Evolutionary conservation across 768 basidiomycete genomes (phyloP), one percentile per base, ranked within the genome.

Genomic region (Mycena galopus): DNA sequence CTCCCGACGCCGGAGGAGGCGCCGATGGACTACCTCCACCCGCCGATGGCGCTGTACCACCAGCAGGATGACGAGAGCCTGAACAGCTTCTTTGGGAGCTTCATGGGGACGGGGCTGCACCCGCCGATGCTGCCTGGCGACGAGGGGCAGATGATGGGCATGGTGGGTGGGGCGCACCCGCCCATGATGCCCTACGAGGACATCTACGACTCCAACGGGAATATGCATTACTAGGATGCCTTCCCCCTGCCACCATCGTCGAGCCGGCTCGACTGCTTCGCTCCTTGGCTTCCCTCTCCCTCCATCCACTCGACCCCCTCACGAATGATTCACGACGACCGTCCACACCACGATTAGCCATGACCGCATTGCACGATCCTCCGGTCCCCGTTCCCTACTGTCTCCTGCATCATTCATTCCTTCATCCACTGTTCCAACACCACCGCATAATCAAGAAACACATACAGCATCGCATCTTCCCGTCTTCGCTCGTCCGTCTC

Each of bases 21-120:
- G 23, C 88, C 90, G 21, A 92, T 93, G 91, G 92, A 94, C 75
- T 94, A 89, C 73, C 83, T 93, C 8, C 92, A 94, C 67, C 88
- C 88, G 33, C 89, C 90, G 11, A 84, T 90, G 86, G 82, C 87
- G 53, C 39, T 30, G 32, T 44, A 61, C 60, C 19, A 37, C 16
- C 53, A 62, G 58, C 82, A 88, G n/a, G 92, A 93, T 55, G 93
- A 94, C 60, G 92, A 92, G 25, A 86, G 84, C 68, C 80, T 94
- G 50, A 66, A 44, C 64, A 66, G 19, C 32, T 88, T 88, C 67
- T 84, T 85, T 4, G 47, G 42, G 25, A 80, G 86, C 17, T 89
- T 89, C 65, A 77, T 89, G 53, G 19, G 6, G 37, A 10, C 53
- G 8, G 65, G 71, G 53, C 30, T 72, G 16, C 89, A 90, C 76